phyloP scores from a whole-genome alignment of 495 filamentous ascomycete genomes.

The Trypethelium eluteriae region DNA sequence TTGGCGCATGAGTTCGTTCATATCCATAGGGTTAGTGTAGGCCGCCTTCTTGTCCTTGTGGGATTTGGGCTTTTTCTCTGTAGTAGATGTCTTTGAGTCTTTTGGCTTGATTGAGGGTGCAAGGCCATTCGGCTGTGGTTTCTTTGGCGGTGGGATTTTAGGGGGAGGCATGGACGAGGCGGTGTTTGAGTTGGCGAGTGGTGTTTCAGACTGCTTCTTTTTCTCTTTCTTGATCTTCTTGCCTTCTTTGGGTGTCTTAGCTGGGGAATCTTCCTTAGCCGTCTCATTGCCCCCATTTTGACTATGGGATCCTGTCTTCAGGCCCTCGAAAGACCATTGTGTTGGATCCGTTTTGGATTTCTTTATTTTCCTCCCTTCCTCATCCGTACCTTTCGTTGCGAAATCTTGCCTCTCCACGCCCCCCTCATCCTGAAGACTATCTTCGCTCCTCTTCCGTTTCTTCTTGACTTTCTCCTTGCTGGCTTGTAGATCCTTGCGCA shows the following conservation, averaged over 20 bases:
- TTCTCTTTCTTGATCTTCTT: background rate
- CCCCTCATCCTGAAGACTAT: slow-evolving; percentile 42
- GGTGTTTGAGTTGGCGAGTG: background rate
- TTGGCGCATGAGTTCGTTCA: slow-evolving; percentile 1
- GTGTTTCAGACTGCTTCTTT: background rate
- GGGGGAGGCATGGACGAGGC: background rate
- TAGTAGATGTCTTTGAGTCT: background rate
- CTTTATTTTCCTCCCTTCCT: slow-evolving; percentile 17
- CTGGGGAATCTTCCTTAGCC: background rate
- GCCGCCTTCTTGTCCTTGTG: background rate
- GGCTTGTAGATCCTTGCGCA: slow-evolving; percentile 1
- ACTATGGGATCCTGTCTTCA: background rate
- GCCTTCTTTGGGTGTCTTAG: background rate
- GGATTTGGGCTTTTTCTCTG: background rate
- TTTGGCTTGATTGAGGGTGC: background rate
- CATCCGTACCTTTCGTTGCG: slow-evolving; percentile 28
- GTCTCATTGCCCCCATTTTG: background rate
- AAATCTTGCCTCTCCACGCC: slow-evolving; percentile 37
- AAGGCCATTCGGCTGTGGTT: background rate
- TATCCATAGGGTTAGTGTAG: background rate
- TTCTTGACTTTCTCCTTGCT: slow-evolving; percentile 11
- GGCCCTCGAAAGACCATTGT: background rate
- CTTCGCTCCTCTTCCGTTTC: slow-evolving; percentile 32
- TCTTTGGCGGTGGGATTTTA: background rate
- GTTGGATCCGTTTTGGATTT: background rate